These are phyloP conservation scores for Peniophora sp. DNA, from an alignment of 1,284 basidiomycete species.

Conservation along the genomic window DNA sequence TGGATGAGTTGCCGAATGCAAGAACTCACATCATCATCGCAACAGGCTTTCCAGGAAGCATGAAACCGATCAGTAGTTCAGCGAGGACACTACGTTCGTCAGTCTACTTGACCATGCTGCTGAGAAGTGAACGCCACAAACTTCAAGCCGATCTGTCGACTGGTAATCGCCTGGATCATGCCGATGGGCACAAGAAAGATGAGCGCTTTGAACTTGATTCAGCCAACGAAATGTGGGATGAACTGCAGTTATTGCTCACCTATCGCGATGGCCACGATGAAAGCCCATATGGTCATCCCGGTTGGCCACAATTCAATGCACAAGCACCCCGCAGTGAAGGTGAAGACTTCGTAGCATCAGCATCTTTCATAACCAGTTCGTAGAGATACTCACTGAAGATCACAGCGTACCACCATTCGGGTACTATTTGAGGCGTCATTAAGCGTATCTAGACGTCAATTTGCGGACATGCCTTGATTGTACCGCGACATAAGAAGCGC, in stretches of 20 bases:
- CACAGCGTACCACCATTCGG: slow-evolving; percentile 65
- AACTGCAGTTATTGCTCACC: slow-evolving; percentile 18
- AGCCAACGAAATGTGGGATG: slow-evolving; percentile 11
- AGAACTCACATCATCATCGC: slow-evolving; percentile 52
- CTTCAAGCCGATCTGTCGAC: slow-evolving; percentile 55
- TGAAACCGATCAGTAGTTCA: slow-evolving; percentile 50
- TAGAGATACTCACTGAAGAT: slow-evolving; percentile 28
- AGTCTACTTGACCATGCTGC: slow-evolving; percentile 10
- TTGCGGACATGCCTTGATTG: slow-evolving; percentile 5
- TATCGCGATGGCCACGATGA: slow-evolving; percentile 42
- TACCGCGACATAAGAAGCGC: slow-evolving; percentile 78
- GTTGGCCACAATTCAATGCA: slow-evolving; percentile 47
- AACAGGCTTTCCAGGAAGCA: slow-evolving; percentile 44
- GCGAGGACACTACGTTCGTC: slow-evolving; percentile 34
- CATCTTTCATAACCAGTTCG: neutral
- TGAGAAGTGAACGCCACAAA: slow-evolving; percentile 15
- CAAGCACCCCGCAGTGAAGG: slow-evolving; percentile 45
- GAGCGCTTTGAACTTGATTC: slow-evolving; percentile 6
- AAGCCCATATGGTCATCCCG: slow-evolving; percentile 30
- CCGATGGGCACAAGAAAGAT: slow-evolving; percentile 29
- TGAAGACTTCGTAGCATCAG: slow-evolving; percentile 16
- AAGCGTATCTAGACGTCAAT: neutral
- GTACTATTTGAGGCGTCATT: slow-evolving; percentile 42
- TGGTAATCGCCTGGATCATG: slow-evolving; percentile 61
- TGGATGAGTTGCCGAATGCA: neutral